phyloP scores from a whole-genome alignment of 2,329 filamentous ascomycete genomes.

The Ambrosiella beaveri region DNA sequence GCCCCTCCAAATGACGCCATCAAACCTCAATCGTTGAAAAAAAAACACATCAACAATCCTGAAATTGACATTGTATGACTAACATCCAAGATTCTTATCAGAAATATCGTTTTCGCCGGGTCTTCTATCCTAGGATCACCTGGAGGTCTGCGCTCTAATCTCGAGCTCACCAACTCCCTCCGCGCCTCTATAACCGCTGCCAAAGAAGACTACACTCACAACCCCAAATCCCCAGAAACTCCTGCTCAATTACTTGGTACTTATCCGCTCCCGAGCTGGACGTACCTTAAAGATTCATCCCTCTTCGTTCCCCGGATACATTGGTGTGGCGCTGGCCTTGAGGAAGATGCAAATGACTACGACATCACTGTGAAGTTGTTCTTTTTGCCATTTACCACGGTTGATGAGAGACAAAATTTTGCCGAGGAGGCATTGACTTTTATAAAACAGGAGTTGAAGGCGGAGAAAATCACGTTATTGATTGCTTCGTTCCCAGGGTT shows the following conservation, averaged over 20 bases:
- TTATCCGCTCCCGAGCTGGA: slow-evolving; percentile 41
- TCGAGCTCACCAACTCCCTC: slow-evolving; percentile 78
- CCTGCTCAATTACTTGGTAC: slow-evolving; percentile 19
- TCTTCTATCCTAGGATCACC: slow-evolving; percentile 71
- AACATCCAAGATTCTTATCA: background rate
- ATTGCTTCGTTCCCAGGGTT: slow-evolving; percentile 88
- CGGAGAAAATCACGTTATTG: slow-evolving; percentile 64
- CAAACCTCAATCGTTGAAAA: background rate
- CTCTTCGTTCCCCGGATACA: slow-evolving; percentile 67
- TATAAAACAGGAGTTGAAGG: slow-evolving; percentile 63
- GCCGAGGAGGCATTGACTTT: slow-evolving; percentile 62
- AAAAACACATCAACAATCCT: background rate
- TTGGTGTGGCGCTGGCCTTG: slow-evolving; percentile 51
- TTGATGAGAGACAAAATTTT: slow-evolving; percentile 48
- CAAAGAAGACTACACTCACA: slow-evolving; percentile 38
- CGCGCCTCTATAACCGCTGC: slow-evolving; percentile 66
- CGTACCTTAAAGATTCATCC: slow-evolving; percentile 35
- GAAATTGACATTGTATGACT: background rate
- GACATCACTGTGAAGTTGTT: slow-evolving; percentile 94
- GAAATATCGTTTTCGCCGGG: slow-evolving; percentile 69
- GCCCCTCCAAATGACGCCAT: background rate
- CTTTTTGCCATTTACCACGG: slow-evolving; percentile 58
- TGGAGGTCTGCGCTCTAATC: slow-evolving; percentile 67
- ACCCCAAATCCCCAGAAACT: background rate
- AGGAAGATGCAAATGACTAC: slow-evolving; percentile 70